These are phyloP conservation scores for Hypoxylon sp. DNA, from an alignment of 2,329 filamentous ascomycete genomes.

Conservation along the genomic window DNA sequence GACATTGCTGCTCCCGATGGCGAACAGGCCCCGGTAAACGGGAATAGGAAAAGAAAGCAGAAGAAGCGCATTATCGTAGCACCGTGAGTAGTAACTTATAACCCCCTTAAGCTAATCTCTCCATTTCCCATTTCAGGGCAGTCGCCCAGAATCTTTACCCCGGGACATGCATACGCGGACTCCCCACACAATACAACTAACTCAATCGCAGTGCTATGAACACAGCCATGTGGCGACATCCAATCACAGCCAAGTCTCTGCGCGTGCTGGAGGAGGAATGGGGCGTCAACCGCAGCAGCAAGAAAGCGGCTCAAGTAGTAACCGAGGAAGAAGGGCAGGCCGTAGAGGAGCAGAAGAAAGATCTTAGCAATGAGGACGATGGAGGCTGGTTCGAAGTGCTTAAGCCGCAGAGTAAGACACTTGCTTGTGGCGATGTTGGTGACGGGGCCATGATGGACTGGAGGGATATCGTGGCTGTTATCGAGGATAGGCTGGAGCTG, in stretches of 20 bases:
- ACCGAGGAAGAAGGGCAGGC: conserved; percentile 49
- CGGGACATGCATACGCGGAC: too few relatives aligned
- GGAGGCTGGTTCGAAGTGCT: conserved; percentile 78
- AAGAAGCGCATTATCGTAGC: conserved; percentile 82
- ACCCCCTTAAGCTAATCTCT: too few relatives aligned
- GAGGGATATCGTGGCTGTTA: conserved; percentile 77
- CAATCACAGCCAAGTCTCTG: conserved; percentile 82
- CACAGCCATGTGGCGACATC: conserved; percentile 90
- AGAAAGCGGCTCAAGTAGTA: neutral
- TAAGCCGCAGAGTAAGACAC: conserved; percentile 78
- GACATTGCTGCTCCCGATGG: conserved; percentile 27
- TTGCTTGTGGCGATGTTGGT: conserved; percentile 89
- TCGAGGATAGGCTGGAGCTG: conserved; percentile 68
- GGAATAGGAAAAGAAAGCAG: conserved; percentile 47
- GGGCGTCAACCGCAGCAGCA: conserved; percentile 63
- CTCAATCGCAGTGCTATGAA: conserved; percentile 77
- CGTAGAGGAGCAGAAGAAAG: conserved; percentile 52
- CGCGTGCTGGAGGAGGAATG: conserved; percentile 80
- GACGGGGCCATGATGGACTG: conserved; percentile 88
- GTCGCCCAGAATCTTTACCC: too few relatives aligned
- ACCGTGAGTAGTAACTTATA: too few relatives aligned
- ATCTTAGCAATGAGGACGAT: conserved; percentile 47
- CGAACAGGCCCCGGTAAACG: conserved; percentile 8
- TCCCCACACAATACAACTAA: too few relatives aligned
- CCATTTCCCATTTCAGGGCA: too few relatives aligned